phyloP scores from a whole-genome alignment of 2,329 filamentous ascomycete species.

The Trichoderma brevicompactum region DNA sequence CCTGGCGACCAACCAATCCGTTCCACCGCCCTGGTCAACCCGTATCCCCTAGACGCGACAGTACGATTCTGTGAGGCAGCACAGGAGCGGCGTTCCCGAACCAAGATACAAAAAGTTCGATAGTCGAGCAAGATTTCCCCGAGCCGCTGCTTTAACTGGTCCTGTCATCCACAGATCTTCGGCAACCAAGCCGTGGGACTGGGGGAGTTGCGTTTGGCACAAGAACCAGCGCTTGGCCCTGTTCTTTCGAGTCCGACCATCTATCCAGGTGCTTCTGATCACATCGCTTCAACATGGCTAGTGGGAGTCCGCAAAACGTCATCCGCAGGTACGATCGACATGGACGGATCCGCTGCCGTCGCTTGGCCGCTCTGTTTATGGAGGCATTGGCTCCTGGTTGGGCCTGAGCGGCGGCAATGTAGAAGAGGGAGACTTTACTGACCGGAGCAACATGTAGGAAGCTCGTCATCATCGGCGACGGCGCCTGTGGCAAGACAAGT shows the following conservation, averaged over 20 bases:
- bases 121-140: conserved; percentile 1
- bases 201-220: conserved; percentile 24
- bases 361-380: not conserved
- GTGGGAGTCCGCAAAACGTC: conserved; percentile 57
- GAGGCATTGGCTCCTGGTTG: not conserved
- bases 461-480: conserved; percentile 94
- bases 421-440: conserved; percentile 24
- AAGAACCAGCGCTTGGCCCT: conserved; percentile 19
- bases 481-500: conserved; percentile 98
- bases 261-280: conserved; percentile 22
- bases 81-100: conserved; percentile 26
- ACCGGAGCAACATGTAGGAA: conserved; percentile 63
- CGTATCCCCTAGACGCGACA: conserved; percentile 34
- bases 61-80: conserved; percentile 30
- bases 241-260: conserved; percentile 1
- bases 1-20: conserved; percentile 36
- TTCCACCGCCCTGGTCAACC: conserved; percentile 38
- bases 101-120: conserved; percentile 24
- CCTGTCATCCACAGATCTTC: conserved; percentile 25
- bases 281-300: conserved; percentile 47
- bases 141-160: conserved; percentile 23
- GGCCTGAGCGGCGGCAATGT: not conserved
- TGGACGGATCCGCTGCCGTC: not conserved
- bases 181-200: conserved; percentile 27
- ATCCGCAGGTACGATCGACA: conserved; percentile 64